Evolutionary conservation across 176 grass and related monocot genomes (phyloP).

Genomic region (maize (Zea mays)): DNA sequence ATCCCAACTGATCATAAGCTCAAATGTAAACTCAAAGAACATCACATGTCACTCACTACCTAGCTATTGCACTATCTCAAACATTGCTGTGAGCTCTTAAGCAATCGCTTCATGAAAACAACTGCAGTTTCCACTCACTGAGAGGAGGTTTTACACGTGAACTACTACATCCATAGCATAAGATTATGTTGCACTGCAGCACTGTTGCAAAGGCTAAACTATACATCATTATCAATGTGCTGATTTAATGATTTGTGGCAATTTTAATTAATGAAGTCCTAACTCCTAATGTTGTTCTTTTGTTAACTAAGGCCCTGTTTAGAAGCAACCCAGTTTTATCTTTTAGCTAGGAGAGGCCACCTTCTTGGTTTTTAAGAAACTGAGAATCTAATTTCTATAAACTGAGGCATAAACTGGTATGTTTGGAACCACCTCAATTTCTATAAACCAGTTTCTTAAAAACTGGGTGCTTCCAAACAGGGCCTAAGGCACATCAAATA

Average conservation of each 20-base stretch:
- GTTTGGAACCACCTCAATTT: too few species aligned
- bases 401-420: too few species aligned
- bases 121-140: neutral
- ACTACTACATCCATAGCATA: neutral
- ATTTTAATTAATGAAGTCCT: neutral
- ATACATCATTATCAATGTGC: neutral
- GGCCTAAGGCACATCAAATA: neutral
- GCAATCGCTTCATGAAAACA: neutral
- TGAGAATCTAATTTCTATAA: too few species aligned
- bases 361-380: too few species aligned
- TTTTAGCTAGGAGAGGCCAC: too few species aligned
- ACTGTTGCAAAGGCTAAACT: neutral
- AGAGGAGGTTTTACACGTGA: neutral
- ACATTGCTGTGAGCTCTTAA: neutral
- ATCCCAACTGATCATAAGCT: neutral
- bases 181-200: neutral
- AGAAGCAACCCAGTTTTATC: too few species aligned
- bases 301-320: neutral
- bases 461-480: too few species aligned
- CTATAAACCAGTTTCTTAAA: too few species aligned
- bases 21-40: neutral
- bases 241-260: neutral
- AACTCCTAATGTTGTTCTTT: neutral
- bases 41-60: neutral
- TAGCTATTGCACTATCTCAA: neutral